Base-by-base conservation (phyloP, 2,329 filamentous ascomycete genomes). In the Cladophialophora yegresii region DNA sequence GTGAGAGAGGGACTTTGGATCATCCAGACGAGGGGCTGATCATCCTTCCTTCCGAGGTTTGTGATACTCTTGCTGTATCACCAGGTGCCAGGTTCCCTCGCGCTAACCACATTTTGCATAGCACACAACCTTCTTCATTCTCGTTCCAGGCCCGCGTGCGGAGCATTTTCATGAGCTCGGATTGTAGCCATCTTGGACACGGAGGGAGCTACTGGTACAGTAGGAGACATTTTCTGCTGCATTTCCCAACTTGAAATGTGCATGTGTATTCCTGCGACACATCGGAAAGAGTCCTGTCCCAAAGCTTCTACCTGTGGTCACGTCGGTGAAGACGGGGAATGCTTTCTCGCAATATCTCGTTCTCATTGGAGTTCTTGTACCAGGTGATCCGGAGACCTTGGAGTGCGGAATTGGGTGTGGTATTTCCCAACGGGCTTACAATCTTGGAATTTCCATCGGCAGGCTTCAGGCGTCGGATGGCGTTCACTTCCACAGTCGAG, bases 1-100 rank as follows among this genome's bases (percentile, higher is more conserved):
- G 75, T 93, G 81, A 81, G 45, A 81, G 45, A 57, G 47, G 36
- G 63, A 22, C 55, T 63, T 54, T 45, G 54, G 33, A 23, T 45
- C 6, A 3, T 60, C 49, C 40, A 40, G 51, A 57, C 53, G 30
- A 40, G 56, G 43, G 50, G 54, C 23, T n/a, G 26, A 36, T 54
- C 45, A 36, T 51, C 50, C 32, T 51, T 51, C 50, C n/a, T 61
- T 63, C 53, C 58, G 33, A 68, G 66, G 64, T 68, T 58, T n/a
- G 61, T 66, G 63, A 66, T 56, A 64, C 61, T 55, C 32, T 26
- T 54, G 32, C 10, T 47, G 56, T 65, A 56, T 63, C 55, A 59
- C 40, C 33, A 58, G 45, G 30, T 28, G 36, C 23, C 30, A 54
- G 30, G 53, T 53, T 60, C 33, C 6, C 54, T 57, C 23, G 33